A percentile compares a stretch with the other conserved stretches of the same genome.
phyloP scores from a whole-genome alignment of 306 rosid species.

The Neltuma alba region DNA sequence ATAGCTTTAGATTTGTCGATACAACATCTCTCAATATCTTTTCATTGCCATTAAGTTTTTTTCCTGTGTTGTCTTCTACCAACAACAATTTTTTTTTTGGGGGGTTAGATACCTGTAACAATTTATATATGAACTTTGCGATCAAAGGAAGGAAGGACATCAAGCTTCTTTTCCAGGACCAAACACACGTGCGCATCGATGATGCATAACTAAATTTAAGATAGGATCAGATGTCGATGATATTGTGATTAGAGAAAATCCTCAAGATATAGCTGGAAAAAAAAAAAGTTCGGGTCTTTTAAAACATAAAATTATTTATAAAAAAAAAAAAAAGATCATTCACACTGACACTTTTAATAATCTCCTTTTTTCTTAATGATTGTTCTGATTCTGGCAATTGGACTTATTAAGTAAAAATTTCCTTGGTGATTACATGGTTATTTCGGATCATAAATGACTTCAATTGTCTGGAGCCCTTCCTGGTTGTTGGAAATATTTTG shows the following conservation, averaged over 20 bases:
- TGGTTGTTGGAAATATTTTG: too few relatives aligned
- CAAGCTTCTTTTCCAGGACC: neutral
- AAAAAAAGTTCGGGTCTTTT: neutral
- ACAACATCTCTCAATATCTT: neutral
- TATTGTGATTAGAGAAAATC: neutral
- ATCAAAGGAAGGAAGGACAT: conserved; percentile 6
- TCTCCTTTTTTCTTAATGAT: neutral
- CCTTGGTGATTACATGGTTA: neutral
- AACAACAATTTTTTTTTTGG: too few relatives aligned
- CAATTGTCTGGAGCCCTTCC: too few relatives aligned
- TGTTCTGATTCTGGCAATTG: neutral
- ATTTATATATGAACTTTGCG: conserved; percentile 3
- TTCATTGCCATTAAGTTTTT: conserved; percentile 3
- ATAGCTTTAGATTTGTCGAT: neutral
- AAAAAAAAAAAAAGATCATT: too few relatives aligned
- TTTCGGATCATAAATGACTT: neutral
- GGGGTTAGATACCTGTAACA: too few relatives aligned
- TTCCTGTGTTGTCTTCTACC: conserved; percentile 2
- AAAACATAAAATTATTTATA: neutral
- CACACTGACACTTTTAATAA: neutral
- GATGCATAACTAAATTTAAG: neutral
- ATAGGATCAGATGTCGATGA: neutral
- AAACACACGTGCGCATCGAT: neutral
- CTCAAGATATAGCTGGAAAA: too few relatives aligned
- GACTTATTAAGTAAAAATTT: neutral